Base-by-base conservation (phyloP, 257 asterid species). In the Rhazya stricta region DNA sequence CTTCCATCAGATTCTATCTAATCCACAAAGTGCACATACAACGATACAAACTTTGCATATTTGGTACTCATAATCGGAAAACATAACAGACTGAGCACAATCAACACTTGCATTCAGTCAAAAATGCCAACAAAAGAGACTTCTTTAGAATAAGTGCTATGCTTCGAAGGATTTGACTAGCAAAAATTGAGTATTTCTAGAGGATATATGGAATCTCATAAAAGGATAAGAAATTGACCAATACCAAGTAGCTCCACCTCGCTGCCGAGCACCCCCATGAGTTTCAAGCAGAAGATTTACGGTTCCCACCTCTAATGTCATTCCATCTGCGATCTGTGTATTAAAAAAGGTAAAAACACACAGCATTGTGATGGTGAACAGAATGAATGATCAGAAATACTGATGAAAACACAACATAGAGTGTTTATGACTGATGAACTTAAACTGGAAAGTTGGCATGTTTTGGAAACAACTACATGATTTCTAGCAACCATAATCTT, bases 171-270 rank as follows among this genome's bases (percentile, higher is more conserved):
- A 21, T 66, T 32, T 66, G 71, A 66, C 32, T 9, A 23, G 37
- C 8, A 66, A 19, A 27, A 66, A 37, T 9, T 23, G 4, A 37
- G 46, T 7, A 5, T 16, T 19, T 34, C 50, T 7, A 12, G 46
- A 37, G 16, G 50, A 37, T 39, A 39, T 25, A 34, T 16, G 46
- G 9, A 66, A 66, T 66, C 32, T 21, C n/a, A 66, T 7, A 23
- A 46, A 29, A 23, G 21, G 71, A 60, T 68, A 79, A 82, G 75
- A 82, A 69, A 71, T 57, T 62, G 75, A 81, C 69, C 75, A 81
- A 43, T 92, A 92, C 99, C 99, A 92, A 84, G 96, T 87, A 84
- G 99, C 91, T 85, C 96, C 98, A 83, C 96, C 99, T 81, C 85
- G 81, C 32, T 45, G 89, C 77, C 88, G 88, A 78, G 91, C 92